Evolutionary conservation across 1,139 yeast species (phyloP), one percentile per base, ranked within the genome.

Genomic region (Candida sanyaensis): DNA sequence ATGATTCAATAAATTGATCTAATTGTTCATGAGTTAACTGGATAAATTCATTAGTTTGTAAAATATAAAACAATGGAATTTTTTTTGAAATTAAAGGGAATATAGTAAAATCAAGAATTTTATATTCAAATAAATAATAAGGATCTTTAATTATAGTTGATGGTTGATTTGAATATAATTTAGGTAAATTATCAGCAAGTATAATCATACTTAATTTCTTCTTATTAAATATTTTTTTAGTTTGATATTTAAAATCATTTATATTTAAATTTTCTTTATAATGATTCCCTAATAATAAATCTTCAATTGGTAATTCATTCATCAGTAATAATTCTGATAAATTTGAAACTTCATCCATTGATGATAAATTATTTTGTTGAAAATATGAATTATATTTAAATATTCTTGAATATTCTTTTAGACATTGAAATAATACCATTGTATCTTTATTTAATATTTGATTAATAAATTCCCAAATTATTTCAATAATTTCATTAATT

Each of bases 271-370:
- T 30, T 3, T 37, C 40, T 50, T 68, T 70, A 36, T 80, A 51
- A 2, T 80, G 52, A 63, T 78, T 77, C 23, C 68, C 60, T 0
- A 47, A 39, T 26, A 52, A 13, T 33, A 52, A 29, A 39, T 53
- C 47, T 21, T 47, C 42, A 5, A 44, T 24, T 28, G 42, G 28
- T 26, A 37, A 6, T 5, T 44, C 45, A 10, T 34, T 37, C 34
- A 45, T 43, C 12, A 78, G 73, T 42, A 83, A 53, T 0, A 54
- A 46, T 38, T 65, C 64, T 2, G 81, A 66, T 32, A 74, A 57
- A 1, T 58, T 58, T 0, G 78, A 64, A 10, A 75, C 70, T 51
- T 80, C 84, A n/a, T 74, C 74, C 68, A 75, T 70, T 1, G 80
- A 66, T 4, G 53, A 52, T 2, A 55, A 56, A 0, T 52, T 48